Evolutionary conservation across 345 rosid species (phyloP).

Genomic region (Melastoma malabathricum): DNA sequence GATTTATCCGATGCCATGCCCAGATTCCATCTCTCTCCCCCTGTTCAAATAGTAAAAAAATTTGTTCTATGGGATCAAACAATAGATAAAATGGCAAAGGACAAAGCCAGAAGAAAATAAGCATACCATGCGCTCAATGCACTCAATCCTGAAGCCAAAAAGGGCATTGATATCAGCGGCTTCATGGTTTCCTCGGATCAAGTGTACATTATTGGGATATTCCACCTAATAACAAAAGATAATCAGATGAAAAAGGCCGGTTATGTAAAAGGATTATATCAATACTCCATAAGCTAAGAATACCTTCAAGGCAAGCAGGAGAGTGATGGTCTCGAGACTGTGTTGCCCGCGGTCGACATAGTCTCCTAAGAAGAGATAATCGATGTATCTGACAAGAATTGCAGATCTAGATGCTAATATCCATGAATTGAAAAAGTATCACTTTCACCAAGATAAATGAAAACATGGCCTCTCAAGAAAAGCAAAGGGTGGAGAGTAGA

Average conservation of each 20-base stretch:
- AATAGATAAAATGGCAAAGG: conserved; percentile 6
- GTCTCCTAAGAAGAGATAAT: conserved; percentile 97
- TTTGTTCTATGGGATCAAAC: conserved; percentile 1
- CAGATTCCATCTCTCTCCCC: conserved; percentile 99
- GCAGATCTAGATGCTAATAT: conserved; percentile 1
- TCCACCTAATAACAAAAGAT: conserved; percentile 53
- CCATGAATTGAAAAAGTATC: not conserved
- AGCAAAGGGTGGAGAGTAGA: not conserved
- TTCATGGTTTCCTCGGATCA: conserved; percentile 99
- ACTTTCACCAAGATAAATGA: not conserved
- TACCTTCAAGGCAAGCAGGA: conserved; percentile 96
- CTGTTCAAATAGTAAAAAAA: conserved; percentile 31
- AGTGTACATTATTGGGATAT: conserved; percentile 73
- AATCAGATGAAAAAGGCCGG: not conserved
- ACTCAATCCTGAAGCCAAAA: conserved; percentile 94
- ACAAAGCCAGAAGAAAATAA: conserved; percentile 10
- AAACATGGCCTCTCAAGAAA: not conserved
- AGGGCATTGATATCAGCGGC: conserved; percentile 99
- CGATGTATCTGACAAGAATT: conserved; percentile 62
- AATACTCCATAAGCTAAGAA: conserved; percentile 2
- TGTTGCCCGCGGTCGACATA: conserved; percentile 99
- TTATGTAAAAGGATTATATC: too few species aligned
- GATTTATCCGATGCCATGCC: conserved; percentile 96
- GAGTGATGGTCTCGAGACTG: conserved; percentile 89
- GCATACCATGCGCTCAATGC: conserved; percentile 94